Base-by-base conservation (phyloP, 2,329 filamentous ascomycete genomes). In the Dothideomycetes sp. region DNA sequence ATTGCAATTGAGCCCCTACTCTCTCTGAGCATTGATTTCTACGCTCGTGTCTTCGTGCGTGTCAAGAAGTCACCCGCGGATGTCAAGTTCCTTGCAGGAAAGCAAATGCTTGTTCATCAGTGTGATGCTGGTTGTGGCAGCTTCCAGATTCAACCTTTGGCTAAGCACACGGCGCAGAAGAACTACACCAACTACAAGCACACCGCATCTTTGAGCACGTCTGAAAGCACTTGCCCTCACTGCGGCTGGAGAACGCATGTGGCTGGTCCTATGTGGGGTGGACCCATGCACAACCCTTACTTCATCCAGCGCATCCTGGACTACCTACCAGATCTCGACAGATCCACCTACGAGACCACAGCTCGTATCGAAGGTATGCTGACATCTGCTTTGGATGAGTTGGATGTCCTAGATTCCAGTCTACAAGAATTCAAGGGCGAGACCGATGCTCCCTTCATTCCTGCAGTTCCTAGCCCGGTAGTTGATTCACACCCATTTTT, bases 11-110 rank as follows among this genome's bases (percentile, higher is more conserved):
- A 96, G 60, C 91, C 91, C 1, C 72, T 95, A 4, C 73, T 98
- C 9, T 94, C 86, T 5, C 73, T 98, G 1, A 95, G 86, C 3
- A 94, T 96, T 47, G 91, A 98, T 61, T 98, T 93, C 60, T 98
- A 98, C 58, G 79, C 82, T 15, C 78, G 93, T 32, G 72, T 95
- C 2, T 98, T 96, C 57, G 80, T 98, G 32, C 78, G 82, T 15
- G 74, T 98, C 24, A 73, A 76, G 45, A 84, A 78, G 50, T 86
- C 84, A 4, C 84, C 87, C 0, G 80, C 80, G 3, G 80, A 86
- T 41, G 88, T 95, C 56, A 98, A 96, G 60, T 88, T 93, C 48
- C 70, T 87, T 15, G 84, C 86, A 2, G 82, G 85, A 24, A 95
- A 89, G 61, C 91, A 84, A 0, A 95, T 98, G 88, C 49, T 93